Percentiles rank a stretch among this genome's conserved stretches.
These are phyloP conservation scores for Trypanosoma melophagium DNA, from an alignment of 208 protist genomes.

Conservation along the genomic window DNA sequence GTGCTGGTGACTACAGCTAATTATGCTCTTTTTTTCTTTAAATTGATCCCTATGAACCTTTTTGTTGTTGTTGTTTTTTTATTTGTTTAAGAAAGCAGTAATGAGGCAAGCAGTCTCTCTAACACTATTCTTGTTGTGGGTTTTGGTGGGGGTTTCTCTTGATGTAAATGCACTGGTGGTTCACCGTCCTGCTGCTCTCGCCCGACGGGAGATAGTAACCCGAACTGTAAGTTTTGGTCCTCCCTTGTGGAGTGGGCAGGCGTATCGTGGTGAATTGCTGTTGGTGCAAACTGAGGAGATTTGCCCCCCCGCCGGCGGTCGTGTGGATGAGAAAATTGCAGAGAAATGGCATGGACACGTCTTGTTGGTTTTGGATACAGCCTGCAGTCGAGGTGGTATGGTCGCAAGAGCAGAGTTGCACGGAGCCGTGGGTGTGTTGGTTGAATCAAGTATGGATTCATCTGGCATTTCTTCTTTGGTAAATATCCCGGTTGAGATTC, in stretches of 20 bases:
- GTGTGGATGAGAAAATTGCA: neutral
- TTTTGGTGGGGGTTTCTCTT: neutral
- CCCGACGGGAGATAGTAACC: neutral
- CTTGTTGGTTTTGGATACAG: constrained; percentile 1
- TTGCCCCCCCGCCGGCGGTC: neutral
- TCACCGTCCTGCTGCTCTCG: constrained; percentile 19
- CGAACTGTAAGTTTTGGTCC: constrained; percentile 4
- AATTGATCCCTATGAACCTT: no score
- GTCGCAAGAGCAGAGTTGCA: constrained; percentile 14
- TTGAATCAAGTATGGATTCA: neutral
- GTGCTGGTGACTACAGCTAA: no score
- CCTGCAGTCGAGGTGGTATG: constrained; percentile 9
- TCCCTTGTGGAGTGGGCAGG: constrained; percentile 5
- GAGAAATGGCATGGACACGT: neutral
- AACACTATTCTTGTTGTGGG: constrained; percentile 17
- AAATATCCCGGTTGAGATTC: constrained; percentile 26
- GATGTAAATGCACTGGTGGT: neutral
- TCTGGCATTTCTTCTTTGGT: constrained; percentile 2
- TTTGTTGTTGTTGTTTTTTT: no score
- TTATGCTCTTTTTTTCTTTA: no score
- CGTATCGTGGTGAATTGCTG: constrained; percentile 18
- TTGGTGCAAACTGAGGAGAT: neutral
- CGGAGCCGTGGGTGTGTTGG: constrained; percentile 26
- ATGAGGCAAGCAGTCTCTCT: neutral
- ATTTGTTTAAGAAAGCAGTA: neutral